phyloP scores from a whole-genome alignment of 164 flowering plant genomes.

The Aristolochia contorta region DNA sequence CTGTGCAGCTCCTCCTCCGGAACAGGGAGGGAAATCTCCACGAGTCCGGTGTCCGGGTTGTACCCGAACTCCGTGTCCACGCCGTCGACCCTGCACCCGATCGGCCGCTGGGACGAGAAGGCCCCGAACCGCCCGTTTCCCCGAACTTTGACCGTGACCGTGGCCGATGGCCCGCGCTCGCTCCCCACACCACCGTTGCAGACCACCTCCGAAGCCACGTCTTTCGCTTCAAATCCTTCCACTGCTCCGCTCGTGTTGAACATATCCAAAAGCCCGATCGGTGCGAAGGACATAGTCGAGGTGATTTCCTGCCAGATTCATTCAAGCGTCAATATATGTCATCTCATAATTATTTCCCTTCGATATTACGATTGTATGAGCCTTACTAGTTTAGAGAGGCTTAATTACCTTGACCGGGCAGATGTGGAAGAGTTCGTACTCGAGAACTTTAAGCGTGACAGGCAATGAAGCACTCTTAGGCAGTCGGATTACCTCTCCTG shows the following conservation, averaged over 20 bases:
- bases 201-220: conserved; percentile 25
- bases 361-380: too few species aligned
- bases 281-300: conserved; percentile 55
- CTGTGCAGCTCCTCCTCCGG: conserved; percentile 34
- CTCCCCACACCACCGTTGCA: conserved; percentile 23
- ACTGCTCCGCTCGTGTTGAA: conserved; percentile 77
- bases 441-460: conserved; percentile 74
- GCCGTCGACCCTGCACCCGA: conserved; percentile 46
- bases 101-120: conserved; percentile 69
- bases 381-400: too few species aligned
- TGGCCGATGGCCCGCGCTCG: conserved; percentile 39
- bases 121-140: conserved; percentile 83
- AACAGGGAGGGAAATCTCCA: conserved; percentile 45
- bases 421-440: conserved; percentile 77
- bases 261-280: conserved; percentile 89
- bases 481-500: conserved; percentile 66
- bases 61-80: conserved; percentile 39
- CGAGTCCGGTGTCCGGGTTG: conserved; percentile 38
- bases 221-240: conserved; percentile 44
- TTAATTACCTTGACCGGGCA: conserved; percentile 65
- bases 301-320: conserved; percentile 46
- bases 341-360: too few species aligned
- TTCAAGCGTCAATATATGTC: too few species aligned
- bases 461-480: conserved; percentile 75
- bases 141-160: conserved; percentile 29